phyloP scores from a whole-genome alignment of 1,139 yeast species.

The Taphrina wiesneri region DNA sequence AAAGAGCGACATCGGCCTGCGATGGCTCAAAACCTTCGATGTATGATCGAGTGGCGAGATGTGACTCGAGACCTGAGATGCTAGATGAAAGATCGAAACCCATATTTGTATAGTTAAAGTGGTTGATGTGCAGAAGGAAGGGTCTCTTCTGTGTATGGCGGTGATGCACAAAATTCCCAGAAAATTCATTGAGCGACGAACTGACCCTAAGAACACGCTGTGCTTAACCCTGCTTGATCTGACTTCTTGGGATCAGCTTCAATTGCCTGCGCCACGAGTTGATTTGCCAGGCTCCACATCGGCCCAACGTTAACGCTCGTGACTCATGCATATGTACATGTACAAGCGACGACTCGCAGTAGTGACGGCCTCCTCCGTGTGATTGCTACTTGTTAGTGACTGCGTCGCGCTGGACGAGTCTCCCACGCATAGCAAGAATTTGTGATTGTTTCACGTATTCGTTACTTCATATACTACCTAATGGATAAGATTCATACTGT shows the following conservation, averaged over 20 bases:
- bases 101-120: not conserved
- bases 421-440: too few species aligned
- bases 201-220: not conserved
- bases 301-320: too few species aligned
- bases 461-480: not conserved
- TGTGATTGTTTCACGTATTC: not conserved
- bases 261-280: not conserved
- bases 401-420: not conserved
- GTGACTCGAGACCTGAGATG: constrained; percentile 33
- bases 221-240: not conserved
- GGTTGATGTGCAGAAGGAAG: not conserved
- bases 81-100: constrained; percentile 34
- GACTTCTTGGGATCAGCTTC: not conserved
- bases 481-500: too few species aligned
- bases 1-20: constrained; percentile 90
- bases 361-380: too few species aligned
- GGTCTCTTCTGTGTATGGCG: not conserved
- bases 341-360: too few species aligned
- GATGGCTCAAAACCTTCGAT: constrained; percentile 80
- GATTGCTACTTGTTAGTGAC: too few species aligned
- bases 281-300: too few species aligned
- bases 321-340: too few species aligned
- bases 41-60: constrained; percentile 50
- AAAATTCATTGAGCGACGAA: constrained; percentile 6
- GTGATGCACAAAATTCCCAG: constrained; percentile 2